Evolutionary conservation across 345 rosid genomes (phyloP), one percentile per base, ranked within the genome.

Genomic region (Turritis glabra): DNA sequence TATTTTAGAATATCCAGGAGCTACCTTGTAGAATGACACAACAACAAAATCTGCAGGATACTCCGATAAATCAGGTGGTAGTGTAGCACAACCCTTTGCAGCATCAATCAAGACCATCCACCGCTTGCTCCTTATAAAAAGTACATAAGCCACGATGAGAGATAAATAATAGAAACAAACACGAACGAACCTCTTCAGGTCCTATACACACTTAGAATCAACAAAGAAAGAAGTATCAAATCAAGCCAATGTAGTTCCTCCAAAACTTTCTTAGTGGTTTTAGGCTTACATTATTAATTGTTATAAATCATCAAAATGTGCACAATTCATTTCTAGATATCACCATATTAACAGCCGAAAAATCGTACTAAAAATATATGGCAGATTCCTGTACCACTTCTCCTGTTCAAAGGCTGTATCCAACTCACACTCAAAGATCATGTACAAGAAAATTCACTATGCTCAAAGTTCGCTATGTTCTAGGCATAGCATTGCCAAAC

Each of bases 21-120:
- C 37, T 75, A 59, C 78, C 80, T 67, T 82, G 79, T 67, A 82
- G 65, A 94, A 94, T 69, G 99, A 92, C 62, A 89, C 26, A 54
- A 77, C 97, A 79, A 92, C 96, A 86, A 92, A 94, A 83, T 94
- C 98, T 17, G 90, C 97, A 77, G 93, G 92, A 76, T 82, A 87
- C 50, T 82, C 81, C 2, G 87, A 88, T 76, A 94, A 83, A 86
- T 94, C 86, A 33, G 93, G 97, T 52, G 96, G 96, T 33, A 82
- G 77, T 25, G 97, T 85, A 4, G 88, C 86, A 84, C 82, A 89
- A 71, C 98, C 98, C 83, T 94, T 94, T 65, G 98, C 98, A 82
- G 98, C 97, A 86, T 94, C 98, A 69, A 94, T 81, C 80, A 91
- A 77, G 69, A 91, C 90, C 97, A 92, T 86, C 97, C 96, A 91